Base-by-base conservation (phyloP, 345 rosid genomes). In the Citrus sp. region DNA sequence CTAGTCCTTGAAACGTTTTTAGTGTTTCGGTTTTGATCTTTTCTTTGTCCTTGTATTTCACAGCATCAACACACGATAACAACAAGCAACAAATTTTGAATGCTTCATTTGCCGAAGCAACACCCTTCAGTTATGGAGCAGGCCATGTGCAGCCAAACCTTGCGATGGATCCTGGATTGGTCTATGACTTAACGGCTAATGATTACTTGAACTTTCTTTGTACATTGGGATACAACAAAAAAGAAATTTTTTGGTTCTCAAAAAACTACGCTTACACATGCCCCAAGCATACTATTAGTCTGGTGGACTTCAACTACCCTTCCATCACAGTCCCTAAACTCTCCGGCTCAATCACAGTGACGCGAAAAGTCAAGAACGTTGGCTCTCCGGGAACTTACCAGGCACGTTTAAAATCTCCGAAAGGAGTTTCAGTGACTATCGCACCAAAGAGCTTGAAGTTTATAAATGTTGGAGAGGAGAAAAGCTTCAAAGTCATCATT, bases 111-210 rank as follows among this genome's bases (percentile, higher is more conserved):
- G n/a, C 54, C 70, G 78, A 80, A 74, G 94, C 97, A 65, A 88
- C 90, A 9, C 95, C 98, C 3, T 96, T 96, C 37, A 83, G 84
- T 76, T 91, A 82, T 3, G 97, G 98, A 16, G 90, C 97, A 30
- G 99, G 98, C 68, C 97, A 96, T 72, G 80, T 92, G 22, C 89
- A 86, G 65, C 99, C 99, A 75, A 94, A 92, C 81, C 86, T 72
- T 12, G 99, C 97, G 2, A 77, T 87, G 83, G 89, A 92, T 84
- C 98, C 98, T 0, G 97, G 99, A 35, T 73, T 94, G 56, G 91
- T 96, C 37, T 96, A 92, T 64, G 97, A 94, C 79, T 76, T 86
- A 38, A 32, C 78, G 6, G 38, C 69, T 24, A 77, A 67, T 16
- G 95, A 96, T 84, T 92, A 96, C 86, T 82, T 91, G 70, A 84